phyloP scores from a whole-genome alignment of 1,284 basidiomycete genomes.

The Papiliotrema flavescens region DNA sequence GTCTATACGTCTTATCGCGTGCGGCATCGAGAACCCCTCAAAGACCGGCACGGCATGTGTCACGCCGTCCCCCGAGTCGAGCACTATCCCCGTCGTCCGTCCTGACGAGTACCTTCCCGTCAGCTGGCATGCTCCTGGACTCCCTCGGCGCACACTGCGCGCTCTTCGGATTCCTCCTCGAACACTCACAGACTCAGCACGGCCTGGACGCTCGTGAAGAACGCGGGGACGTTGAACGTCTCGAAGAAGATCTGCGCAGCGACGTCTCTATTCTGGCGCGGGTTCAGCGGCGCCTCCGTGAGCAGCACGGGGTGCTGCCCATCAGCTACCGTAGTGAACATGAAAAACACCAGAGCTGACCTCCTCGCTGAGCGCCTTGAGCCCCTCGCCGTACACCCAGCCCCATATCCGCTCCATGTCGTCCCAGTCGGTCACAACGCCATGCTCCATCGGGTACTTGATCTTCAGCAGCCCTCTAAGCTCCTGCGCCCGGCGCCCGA shows the following conservation, averaged over 20 bases:
- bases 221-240: slow-evolving; percentile 97
- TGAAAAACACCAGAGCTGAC: slow-evolving; percentile 52
- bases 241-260: slow-evolving; percentile 99
- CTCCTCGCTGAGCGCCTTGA: slow-evolving; percentile 92
- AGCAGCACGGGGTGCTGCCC: slow-evolving; percentile 87
- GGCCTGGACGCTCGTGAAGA: slow-evolving; percentile 96
- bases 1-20: slow-evolving; percentile 93
- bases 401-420: slow-evolving; percentile 99
- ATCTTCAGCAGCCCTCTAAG: slow-evolving; percentile 90
- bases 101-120: slow-evolving; percentile 86
- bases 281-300: slow-evolving; percentile 93
- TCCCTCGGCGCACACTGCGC: neutral
- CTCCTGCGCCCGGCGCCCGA: slow-evolving; percentile 89
- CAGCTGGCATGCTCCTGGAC: neutral
- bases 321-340: neutral
- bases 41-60: slow-evolving; percentile 99
- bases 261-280: slow-evolving; percentile 86
- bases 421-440: slow-evolving; percentile 88
- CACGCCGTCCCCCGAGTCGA: slow-evolving; percentile 98
- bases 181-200: slow-evolving; percentile 81
- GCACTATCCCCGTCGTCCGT: slow-evolving; percentile 96
- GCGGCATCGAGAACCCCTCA: slow-evolving; percentile 98
- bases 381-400: slow-evolving; percentile 91
- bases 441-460: slow-evolving; percentile 97
- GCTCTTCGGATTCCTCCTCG: neutral